Conservation (phyloP, 192 early-diverging fungal genomes). For the Polychytrium aggregatum region DNA sequence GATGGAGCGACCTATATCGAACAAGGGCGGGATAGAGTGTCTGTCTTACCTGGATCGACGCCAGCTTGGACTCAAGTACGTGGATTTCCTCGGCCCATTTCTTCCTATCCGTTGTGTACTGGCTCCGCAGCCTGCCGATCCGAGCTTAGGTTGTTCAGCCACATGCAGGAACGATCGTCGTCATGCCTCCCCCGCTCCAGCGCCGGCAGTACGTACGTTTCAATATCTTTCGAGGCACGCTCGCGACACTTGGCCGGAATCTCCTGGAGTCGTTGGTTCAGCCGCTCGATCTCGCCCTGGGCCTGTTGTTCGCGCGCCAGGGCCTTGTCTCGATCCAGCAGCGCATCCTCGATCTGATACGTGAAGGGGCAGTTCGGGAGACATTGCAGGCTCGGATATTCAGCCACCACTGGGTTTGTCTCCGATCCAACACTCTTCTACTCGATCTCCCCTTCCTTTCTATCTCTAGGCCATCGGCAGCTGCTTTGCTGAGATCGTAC, state of each 20-base stretch:
- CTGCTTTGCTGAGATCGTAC: no score
- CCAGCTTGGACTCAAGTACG: slow-evolving; percentile 16
- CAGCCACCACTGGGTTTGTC: slow-evolving; percentile 8
- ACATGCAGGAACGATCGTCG: neutral
- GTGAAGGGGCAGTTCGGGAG: neutral
- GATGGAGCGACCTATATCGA: neutral
- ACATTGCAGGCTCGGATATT: neutral
- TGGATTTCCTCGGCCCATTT: slow-evolving; percentile 20
- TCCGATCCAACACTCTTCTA: neutral
- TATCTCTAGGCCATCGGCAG: no score
- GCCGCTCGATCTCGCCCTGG: slow-evolving; percentile 16
- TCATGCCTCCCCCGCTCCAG: no score
- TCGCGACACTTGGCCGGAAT: slow-evolving; percentile 14
- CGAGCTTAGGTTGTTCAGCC: neutral
- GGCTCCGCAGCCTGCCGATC: slow-evolving; percentile 15
- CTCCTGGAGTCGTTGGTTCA: slow-evolving; percentile 20
- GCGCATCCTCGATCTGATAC: slow-evolving; percentile 18
- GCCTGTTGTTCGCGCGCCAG: slow-evolving; percentile 23
- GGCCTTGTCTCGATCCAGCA: slow-evolving; percentile 27
- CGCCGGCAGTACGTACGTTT: no score
- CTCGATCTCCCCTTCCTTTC: neutral
- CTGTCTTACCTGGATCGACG: slow-evolving; percentile 13
- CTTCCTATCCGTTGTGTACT: slow-evolving; percentile 17
- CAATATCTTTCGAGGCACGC: neutral
- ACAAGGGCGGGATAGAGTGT: neutral